Evolutionary conservation across 306 rosid species (phyloP).

Genomic region (Neltuma alba): DNA sequence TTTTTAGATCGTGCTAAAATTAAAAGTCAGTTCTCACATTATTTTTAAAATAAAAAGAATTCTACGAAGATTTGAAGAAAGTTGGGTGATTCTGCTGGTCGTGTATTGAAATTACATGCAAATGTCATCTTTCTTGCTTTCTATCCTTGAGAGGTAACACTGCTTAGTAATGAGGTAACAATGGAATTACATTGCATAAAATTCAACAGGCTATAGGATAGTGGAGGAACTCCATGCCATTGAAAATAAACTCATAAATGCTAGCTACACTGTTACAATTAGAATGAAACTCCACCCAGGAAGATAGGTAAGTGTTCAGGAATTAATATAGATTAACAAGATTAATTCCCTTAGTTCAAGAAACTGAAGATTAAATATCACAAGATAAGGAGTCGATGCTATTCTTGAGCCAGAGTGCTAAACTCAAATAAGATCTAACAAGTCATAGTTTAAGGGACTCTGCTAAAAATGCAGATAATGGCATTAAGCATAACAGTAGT

Average conservation of each 20-base stretch:
- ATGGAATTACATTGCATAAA: conserved; percentile 17
- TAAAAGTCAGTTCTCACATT: neutral
- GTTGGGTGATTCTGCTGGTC: neutral
- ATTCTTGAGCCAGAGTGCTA: conserved; percentile 2
- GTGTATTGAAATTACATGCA: neutral
- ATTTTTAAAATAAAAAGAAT: neutral
- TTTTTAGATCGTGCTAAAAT: neutral
- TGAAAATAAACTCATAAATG: conserved; percentile 6
- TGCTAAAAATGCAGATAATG: conserved; percentile 35
- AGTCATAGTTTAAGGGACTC: conserved; percentile 9
- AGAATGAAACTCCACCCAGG: conserved; percentile 17
- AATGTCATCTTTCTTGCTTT: neutral
- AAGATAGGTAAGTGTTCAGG: conserved; percentile 1
- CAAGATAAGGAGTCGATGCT: neutral
- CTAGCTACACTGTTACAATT: neutral
- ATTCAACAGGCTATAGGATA: neutral
- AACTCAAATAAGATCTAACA: neutral
- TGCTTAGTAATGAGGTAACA: neutral
- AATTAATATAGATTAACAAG: neutral
- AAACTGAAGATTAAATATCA: conserved; percentile 21
- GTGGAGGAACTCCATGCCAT: conserved; percentile 22
- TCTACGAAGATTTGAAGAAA: neutral
- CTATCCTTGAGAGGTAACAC: neutral
- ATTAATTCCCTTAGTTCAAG: conserved; percentile 15
- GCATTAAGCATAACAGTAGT: conserved; percentile 24